A percentile compares a stretch with the other conserved stretches of the same genome.
Conservation (phyloP, 1,284 basidiomycete species). For the Microbotryum intermedium region DNA sequence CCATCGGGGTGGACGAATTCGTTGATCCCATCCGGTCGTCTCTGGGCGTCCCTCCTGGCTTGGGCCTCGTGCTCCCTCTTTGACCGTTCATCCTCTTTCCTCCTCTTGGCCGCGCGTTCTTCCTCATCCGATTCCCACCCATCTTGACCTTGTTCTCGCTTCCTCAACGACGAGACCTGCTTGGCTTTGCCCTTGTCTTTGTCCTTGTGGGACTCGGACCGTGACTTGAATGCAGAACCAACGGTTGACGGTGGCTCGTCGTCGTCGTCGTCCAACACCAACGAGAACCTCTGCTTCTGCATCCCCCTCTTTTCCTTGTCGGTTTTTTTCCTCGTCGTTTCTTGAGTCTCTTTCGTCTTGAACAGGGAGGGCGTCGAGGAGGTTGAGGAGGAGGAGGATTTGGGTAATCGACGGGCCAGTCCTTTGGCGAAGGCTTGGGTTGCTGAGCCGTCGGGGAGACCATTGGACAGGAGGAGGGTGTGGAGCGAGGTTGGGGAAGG, state of each 20-base stretch:
- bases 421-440: conserved; percentile 69
- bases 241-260: conserved; percentile 35
- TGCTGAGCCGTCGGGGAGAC: conserved; percentile 68
- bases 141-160: conserved; percentile 47
- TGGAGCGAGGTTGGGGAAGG: conserved; percentile 59
- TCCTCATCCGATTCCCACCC: conserved; percentile 86
- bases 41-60: conserved; percentile 23
- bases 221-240: too few species aligned
- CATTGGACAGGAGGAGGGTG: conserved; percentile 60
- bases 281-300: conserved; percentile 64
- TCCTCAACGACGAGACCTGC: conserved; percentile 39
- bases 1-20: too few species aligned
- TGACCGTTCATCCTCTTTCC: conserved; percentile 46
- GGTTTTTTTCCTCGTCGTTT: conserved; percentile 55
- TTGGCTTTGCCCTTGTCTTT: conserved; percentile 50
- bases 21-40: conserved; percentile 39
- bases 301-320: conserved; percentile 48
- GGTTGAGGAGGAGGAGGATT: conserved; percentile 36
- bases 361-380: conserved; percentile 37
- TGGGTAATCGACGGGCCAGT: conserved; percentile 65
- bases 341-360: conserved; percentile 49
- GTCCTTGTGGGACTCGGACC: conserved; percentile 26
- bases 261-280: conserved; percentile 65
- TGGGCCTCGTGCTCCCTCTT: conserved; percentile 38
- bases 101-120: conserved; percentile 42